These are phyloP conservation scores for Exophiala oligosperma DNA, from an alignment of 2,329 filamentous ascomycete genomes.

Conservation along the genomic window DNA sequence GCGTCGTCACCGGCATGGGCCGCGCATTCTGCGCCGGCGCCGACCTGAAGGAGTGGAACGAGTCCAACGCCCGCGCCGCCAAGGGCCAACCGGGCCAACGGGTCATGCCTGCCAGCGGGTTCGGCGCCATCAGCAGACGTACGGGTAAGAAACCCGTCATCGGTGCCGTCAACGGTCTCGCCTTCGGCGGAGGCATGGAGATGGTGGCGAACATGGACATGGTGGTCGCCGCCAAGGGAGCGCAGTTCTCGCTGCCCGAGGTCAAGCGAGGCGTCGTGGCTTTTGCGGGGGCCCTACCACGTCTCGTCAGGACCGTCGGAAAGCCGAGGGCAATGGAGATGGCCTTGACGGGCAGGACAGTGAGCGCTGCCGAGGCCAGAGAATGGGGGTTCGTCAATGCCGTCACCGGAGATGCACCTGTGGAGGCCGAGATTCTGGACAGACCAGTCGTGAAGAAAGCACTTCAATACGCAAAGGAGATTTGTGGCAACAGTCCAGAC, in stretches of 20 bases:
- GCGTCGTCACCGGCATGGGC: constrained; percentile 43
- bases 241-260: constrained; percentile 69
- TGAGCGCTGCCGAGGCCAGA: constrained; percentile 59
- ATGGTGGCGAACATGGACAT: constrained; percentile 73
- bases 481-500: constrained; percentile 71
- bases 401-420: constrained; percentile 27
- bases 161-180: constrained; percentile 72
- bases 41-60: constrained; percentile 46
- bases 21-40: constrained; percentile 47
- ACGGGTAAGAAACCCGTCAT: constrained; percentile 71
- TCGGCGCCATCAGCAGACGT: constrained; percentile 53
- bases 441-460: constrained; percentile 41
- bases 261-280: constrained; percentile 69
- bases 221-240: constrained; percentile 58
- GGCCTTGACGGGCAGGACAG: constrained; percentile 63
- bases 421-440: constrained; percentile 15
- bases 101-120: constrained; percentile 35
- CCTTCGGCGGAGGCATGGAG: constrained; percentile 74
- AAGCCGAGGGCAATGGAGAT: constrained; percentile 70
- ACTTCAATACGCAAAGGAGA: constrained; percentile 59
- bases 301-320: constrained; percentile 67
- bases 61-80: constrained; percentile 17
- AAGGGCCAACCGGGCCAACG: constrained; percentile 12
- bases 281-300: constrained; percentile 67
- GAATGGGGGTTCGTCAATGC: constrained; percentile 66